Percentiles rank a stretch among this genome's conserved stretches.
phyloP scores from a whole-genome alignment of 2,329 filamentous ascomycete species.

The Colletotrichum echinochloae region DNA sequence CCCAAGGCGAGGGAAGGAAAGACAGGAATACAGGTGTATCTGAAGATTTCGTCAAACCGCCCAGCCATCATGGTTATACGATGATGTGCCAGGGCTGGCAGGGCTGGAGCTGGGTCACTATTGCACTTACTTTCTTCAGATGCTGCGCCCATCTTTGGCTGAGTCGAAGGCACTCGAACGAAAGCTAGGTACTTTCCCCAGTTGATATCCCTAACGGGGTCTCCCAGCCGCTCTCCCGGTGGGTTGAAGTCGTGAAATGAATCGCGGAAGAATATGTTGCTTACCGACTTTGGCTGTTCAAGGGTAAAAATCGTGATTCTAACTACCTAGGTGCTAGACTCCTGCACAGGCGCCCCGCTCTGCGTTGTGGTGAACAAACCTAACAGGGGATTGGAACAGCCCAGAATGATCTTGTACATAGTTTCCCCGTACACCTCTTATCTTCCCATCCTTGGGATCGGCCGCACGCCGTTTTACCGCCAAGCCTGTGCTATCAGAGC shows the following conservation, averaged over 20 bases:
- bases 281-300: background rate
- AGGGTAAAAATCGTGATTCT: no score
- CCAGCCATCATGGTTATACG: background rate
- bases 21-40: background rate
- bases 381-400: background rate
- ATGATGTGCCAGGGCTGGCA: background rate
- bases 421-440: background rate
- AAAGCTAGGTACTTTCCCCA: background rate
- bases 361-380: background rate
- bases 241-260: background rate
- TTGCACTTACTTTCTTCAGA: background rate
- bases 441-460: background rate
- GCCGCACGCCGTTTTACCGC: background rate
- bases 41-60: background rate
- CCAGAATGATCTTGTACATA: background rate
- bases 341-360: background rate
- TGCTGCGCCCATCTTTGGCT: background rate
- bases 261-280: background rate
- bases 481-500: background rate
- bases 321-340: background rate
- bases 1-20: background rate
- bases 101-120: background rate
- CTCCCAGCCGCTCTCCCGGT: background rate
- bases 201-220: background rate
- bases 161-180: background rate